Conservation (phyloP, 257 asterid genomes). For the Nyctanthes arbortristis region DNA sequence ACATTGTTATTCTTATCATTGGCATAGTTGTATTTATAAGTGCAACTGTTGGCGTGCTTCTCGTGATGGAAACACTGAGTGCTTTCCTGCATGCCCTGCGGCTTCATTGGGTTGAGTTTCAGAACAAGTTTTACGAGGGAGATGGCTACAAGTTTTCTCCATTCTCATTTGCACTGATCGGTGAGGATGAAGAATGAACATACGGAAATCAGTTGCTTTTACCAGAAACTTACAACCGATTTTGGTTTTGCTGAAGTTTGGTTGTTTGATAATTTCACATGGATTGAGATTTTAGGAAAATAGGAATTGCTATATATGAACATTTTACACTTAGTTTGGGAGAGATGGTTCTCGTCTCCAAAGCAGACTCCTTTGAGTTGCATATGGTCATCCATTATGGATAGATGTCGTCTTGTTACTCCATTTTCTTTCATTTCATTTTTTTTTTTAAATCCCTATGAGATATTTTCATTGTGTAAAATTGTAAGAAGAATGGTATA, state of each 20-base stretch:
- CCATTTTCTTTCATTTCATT: no score
- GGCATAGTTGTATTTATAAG: slow-evolving; percentile 50
- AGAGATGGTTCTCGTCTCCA: not conserved
- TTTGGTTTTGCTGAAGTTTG: not conserved
- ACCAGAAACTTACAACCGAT: not conserved
- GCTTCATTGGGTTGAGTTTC: slow-evolving; percentile 71
- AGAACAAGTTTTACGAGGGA: slow-evolving; percentile 61
- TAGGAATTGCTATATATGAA: not conserved
- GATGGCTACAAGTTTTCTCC: slow-evolving; percentile 60
- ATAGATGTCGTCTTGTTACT: not conserved
- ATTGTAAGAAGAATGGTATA: not conserved
- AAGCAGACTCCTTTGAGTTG: not conserved
- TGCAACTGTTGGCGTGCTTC: slow-evolving; percentile 62
- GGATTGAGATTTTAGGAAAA: not conserved
- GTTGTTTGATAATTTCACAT: not conserved
- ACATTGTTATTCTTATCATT: slow-evolving; percentile 33
- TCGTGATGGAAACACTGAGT: slow-evolving; percentile 62
- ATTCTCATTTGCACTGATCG: slow-evolving; percentile 42
- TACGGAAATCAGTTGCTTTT: not conserved
- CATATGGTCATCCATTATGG: not conserved
- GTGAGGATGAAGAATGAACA: slow-evolving; percentile 47
- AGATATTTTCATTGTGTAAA: not conserved
- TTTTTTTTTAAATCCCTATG: no score
- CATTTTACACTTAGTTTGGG: not conserved
- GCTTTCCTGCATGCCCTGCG: slow-evolving; percentile 62